These are phyloP conservation scores for Cutaneotrichosporon dermatis DNA, from an alignment of 1,284 basidiomycete species.

Conservation along the genomic window DNA sequence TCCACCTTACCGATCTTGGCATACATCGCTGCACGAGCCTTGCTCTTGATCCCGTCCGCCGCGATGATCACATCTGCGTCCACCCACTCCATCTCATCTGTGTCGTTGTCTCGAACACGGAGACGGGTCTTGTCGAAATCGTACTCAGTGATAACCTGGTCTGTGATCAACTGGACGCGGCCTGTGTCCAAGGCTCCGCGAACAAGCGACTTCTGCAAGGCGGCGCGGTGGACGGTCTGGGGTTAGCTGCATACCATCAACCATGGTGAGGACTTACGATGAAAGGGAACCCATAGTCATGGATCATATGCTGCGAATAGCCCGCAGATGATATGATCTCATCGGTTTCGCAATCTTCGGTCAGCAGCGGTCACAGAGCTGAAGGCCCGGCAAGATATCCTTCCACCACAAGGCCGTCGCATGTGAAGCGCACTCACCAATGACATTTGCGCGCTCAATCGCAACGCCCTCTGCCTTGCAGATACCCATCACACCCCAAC, in stretches of 20 bases:
- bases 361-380: slow-evolving; percentile 4
- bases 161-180: slow-evolving; percentile 32
- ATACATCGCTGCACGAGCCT: slow-evolving; percentile 36
- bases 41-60: slow-evolving; percentile 45
- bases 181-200: slow-evolving; percentile 28
- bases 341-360: slow-evolving; percentile 33
- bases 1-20: slow-evolving; percentile 34
- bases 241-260: neutral
- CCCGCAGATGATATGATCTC: slow-evolving; percentile 32
- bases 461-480: slow-evolving; percentile 33
- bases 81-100: slow-evolving; percentile 30
- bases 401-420: neutral
- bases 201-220: slow-evolving; percentile 39
- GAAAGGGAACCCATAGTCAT: slow-evolving; percentile 36
- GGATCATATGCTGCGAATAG: slow-evolving; percentile 34
- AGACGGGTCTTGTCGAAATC: slow-evolving; percentile 37
- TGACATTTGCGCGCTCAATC: slow-evolving; percentile 30
- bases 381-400: neutral
- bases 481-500: slow-evolving; percentile 32
- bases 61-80: slow-evolving; percentile 43
- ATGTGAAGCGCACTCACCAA: slow-evolving; percentile 22
- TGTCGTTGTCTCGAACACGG: slow-evolving; percentile 17
- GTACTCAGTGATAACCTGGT: slow-evolving; percentile 32
- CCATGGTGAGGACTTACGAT: slow-evolving; percentile 14
- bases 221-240: slow-evolving; percentile 40